Base-by-base conservation (phyloP, 163 green algal species). In the Coccomyxa subellipsoidea region DNA sequence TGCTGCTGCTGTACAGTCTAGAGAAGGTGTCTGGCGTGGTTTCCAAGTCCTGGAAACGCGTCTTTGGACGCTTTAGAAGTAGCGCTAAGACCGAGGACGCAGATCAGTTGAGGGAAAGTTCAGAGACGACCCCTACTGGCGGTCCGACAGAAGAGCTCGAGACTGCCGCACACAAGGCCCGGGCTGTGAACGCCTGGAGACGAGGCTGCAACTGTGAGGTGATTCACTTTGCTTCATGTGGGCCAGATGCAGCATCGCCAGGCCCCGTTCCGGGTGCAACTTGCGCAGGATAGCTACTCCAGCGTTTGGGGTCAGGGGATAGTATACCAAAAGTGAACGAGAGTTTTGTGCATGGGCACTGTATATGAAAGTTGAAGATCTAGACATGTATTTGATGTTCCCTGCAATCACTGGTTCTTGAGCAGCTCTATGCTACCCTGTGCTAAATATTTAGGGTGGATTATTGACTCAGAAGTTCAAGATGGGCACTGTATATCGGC, bases 1-100 rank as follows among this genome's bases (percentile, higher is more conserved):
- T 81, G 25, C 75, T 85, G 54, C 75, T 85, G 36, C 75, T 85
- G 12, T 81, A 85, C 54, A 73, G 36, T 34, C 25, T 85, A 18
- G 75, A 85, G 59, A 78, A 85, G 36, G 81, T 85, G 29, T 80
- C 69, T 5, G 80, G 80, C 12, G 54, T 78, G 7, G 53, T 83
- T 8, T 76, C 38, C 6, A 77, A 78, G n/a, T 72, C 80, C 10
- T 71, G 36, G 80, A 83, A 83, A 69, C 80, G 80, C 9, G 29
- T 71, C 5, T 54, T 27, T 31, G 23, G 18, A 34, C 70, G 18
- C 27, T 34, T n/a, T 8, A 31, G 15, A 15, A 77, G 40, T 39
- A 34, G 32, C 31, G 27, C 10, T 36, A 32, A 34, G 66, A 27
- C 66, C 27, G n/a, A 73, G 21, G 66, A 73, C 8, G 21, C 66